Conservation (phyloP, 2,329 filamentous ascomycete species). For the Colletotrichum higginsianum region DNA sequence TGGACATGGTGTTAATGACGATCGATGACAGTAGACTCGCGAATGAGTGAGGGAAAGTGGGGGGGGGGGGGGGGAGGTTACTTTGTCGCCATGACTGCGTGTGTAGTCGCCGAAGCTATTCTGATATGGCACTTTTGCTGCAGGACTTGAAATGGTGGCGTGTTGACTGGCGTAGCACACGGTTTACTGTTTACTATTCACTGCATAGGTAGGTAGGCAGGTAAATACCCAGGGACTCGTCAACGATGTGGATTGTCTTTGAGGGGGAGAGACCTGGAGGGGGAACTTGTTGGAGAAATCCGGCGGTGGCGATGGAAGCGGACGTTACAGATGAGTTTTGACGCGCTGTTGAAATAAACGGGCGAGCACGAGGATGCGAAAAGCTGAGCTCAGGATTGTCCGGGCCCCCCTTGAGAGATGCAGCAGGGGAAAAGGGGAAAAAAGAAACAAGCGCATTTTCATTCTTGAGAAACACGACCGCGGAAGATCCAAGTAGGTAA, state of each 20-base stretch:
- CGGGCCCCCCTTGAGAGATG: not conserved
- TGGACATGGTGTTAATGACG: not conserved
- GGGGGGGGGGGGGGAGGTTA: not conserved
- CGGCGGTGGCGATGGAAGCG: constrained; percentile 15
- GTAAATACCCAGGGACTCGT: too few species aligned
- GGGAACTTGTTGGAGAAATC: constrained; percentile 26
- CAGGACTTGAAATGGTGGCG: not conserved
- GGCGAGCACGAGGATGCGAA: too few species aligned
- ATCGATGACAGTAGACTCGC: not conserved
- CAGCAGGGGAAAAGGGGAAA: not conserved
- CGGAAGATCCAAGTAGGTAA: not conserved
- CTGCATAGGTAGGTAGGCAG: too few species aligned
- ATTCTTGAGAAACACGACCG: not conserved
- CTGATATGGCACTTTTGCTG: not conserved
- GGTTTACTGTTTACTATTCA: too few species aligned
- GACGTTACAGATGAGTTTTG: constrained; percentile 37
- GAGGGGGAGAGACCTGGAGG: not conserved
- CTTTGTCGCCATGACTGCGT: constrained; percentile 30
- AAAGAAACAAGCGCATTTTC: constrained; percentile 5
- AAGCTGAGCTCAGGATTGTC: not conserved
- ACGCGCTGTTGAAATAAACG: constrained; percentile 1
- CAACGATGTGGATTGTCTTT: not conserved
- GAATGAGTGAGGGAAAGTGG: too few species aligned
- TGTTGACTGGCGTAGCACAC: too few species aligned
- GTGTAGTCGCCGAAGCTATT: not conserved